phyloP scores from a whole-genome alignment of 495 filamentous ascomycete genomes.

The Friedmanniomyces endolithicus region DNA sequence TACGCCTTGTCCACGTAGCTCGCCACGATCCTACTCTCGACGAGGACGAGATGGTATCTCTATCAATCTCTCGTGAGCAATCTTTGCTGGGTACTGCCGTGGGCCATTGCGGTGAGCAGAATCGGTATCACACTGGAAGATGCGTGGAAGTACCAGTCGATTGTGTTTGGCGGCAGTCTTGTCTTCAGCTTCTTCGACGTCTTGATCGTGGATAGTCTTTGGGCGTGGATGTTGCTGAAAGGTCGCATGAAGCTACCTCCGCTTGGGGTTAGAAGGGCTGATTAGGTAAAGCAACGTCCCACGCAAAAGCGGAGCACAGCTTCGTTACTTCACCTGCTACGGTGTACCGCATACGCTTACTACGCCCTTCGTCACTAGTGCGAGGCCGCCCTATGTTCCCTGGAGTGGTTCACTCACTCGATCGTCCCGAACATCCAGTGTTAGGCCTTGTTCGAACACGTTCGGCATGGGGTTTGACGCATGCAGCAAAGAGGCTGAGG shows the following conservation, averaged over 20 bases:
- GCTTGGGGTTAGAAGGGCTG: not conserved
- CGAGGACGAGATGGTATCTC: slow-evolving; percentile 54
- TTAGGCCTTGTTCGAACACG: too few species aligned
- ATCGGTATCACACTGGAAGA: slow-evolving; percentile 36
- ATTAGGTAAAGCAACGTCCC: not conserved
- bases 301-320: too few species aligned
- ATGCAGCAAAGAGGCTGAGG: too few species aligned
- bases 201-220: slow-evolving; percentile 36
- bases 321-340: too few species aligned
- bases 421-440: too few species aligned
- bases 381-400: too few species aligned
- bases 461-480: too few species aligned
- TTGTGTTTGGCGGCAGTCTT: slow-evolving; percentile 58
- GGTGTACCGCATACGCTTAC: too few species aligned
- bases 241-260: slow-evolving; percentile 30
- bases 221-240: slow-evolving; percentile 44
- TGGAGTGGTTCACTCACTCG: too few species aligned
- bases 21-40: slow-evolving; percentile 52
- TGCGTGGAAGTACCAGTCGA: slow-evolving; percentile 55
- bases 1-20: slow-evolving; percentile 56
- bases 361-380: too few species aligned
- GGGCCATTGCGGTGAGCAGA: slow-evolving; percentile 39
- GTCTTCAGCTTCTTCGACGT: slow-evolving; percentile 54
- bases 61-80: slow-evolving; percentile 54
- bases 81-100: slow-evolving; percentile 52